Evolutionary conservation across 2,329 filamentous ascomycete genomes (phyloP).

Genomic region (Cercospora sojina): DNA sequence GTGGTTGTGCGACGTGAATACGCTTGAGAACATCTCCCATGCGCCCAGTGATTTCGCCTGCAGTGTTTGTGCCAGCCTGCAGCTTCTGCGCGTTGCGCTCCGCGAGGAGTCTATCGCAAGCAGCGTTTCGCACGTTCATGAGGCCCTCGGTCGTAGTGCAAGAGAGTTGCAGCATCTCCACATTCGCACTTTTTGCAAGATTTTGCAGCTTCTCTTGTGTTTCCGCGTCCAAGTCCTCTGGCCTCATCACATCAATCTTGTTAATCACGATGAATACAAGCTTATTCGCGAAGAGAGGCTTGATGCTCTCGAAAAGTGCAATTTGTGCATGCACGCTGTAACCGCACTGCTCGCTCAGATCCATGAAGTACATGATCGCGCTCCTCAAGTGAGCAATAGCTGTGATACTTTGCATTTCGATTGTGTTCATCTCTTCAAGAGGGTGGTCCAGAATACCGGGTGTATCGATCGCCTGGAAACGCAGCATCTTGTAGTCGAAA

Average conservation of each 20-base stretch:
- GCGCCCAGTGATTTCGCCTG: constrained; percentile 72
- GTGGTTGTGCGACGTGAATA: constrained; percentile 95
- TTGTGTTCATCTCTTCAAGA: constrained; percentile 99
- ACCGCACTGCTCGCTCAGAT: constrained; percentile 92
- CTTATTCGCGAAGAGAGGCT: constrained; percentile 95
- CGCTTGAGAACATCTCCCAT: constrained; percentile 87
- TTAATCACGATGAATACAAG: constrained; percentile 95
- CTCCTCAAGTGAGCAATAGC: constrained; percentile 95
- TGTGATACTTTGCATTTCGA: constrained; percentile 98
- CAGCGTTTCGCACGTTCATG: constrained; percentile 90
- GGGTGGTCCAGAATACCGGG: constrained; percentile 98
- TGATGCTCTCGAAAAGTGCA: constrained; percentile 92
- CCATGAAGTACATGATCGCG: constrained; percentile 97
- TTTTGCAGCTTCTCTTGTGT: constrained; percentile 74
- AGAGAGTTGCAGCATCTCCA: constrained; percentile 88
- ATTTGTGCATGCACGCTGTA: constrained; percentile 93
- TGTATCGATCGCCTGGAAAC: constrained; percentile 92
- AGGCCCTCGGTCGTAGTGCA: constrained; percentile 95
- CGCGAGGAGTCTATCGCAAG: constrained; percentile 87
- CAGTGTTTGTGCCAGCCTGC: constrained; percentile 78
- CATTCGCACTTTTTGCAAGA: constrained; percentile 80
- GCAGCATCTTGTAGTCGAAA: constrained; percentile 93
- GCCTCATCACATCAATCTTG: constrained; percentile 91
- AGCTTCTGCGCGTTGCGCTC: constrained; percentile 94
- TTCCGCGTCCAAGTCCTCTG: constrained; percentile 80